phyloP scores from a whole-genome alignment of 345 rosid species.

The Dipteronia sinensis region DNA sequence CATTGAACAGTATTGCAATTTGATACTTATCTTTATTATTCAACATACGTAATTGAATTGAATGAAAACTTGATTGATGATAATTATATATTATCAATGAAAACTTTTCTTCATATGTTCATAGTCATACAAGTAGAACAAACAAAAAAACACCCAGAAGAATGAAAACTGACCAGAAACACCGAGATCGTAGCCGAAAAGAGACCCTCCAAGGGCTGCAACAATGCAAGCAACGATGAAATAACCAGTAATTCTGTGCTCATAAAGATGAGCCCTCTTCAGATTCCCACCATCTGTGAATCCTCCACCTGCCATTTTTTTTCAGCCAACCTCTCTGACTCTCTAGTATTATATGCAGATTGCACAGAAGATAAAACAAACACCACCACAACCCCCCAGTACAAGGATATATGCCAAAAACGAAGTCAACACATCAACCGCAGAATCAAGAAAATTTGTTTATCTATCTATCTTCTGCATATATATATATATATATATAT shows the following conservation, averaged over 20 bases:
- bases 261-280: slow-evolving; percentile 74
- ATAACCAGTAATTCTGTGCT: slow-evolving; percentile 58
- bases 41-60: background rate
- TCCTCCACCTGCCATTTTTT: slow-evolving; percentile 74
- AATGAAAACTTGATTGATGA: background rate
- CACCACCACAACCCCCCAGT: too few species aligned
- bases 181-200: slow-evolving; percentile 86
- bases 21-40: background rate
- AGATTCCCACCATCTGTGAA: slow-evolving; percentile 37
- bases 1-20: background rate
- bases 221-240: slow-evolving; percentile 63
- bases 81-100: too few species aligned
- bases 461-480: too few species aligned
- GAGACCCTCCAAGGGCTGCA: slow-evolving; percentile 72
- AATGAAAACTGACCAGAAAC: slow-evolving; percentile 58
- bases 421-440: too few species aligned
- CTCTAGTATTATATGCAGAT: background rate
- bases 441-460: too few species aligned
- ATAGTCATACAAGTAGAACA: background rate
- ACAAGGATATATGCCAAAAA: too few species aligned
- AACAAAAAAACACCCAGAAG: background rate
- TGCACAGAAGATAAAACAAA: too few species aligned
- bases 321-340: background rate
- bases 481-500: too few species aligned
- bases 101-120: background rate